Evolutionary conservation across 768 basidiomycete species (phyloP), one percentile per base, ranked within the genome.

Genomic region (Tylopilus intermedius): DNA sequence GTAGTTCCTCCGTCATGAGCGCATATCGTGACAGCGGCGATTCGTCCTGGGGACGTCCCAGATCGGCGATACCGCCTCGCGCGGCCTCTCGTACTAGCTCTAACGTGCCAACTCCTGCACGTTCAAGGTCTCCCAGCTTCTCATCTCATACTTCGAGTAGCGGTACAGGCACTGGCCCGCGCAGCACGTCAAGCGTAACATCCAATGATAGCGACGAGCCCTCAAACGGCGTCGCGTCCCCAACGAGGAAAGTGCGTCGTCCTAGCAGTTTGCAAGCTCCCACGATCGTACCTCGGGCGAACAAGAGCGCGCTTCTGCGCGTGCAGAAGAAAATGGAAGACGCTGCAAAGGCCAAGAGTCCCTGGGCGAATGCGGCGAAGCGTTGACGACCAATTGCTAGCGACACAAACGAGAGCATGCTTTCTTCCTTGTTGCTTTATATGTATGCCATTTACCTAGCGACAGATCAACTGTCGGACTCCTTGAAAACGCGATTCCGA

Each of bases 271-370:
- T 80, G 41, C 72, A 71, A 47, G 74, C 76, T 1, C 88, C 90
- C 2, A 73, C 76, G 4, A 87, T 90, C 54, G 67, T 68, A 8
- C 90, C 90, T 8, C 76, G 86, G 49, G 79, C 74, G 55, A 93
- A 93, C 68, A 82, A 78, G 66, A 90, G 84, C 59, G 88, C 90
- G 2, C 70, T 80, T 6, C 66, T 92, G 49, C 76, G 89, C 22
- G 80, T 76, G 10, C 84, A 83, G 55, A 90, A 90, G 73, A 75
- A 80, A 71, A 84, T 59, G 3, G 47, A 41, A 15, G 68, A 68
- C 0, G 62, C 67, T 26, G 58, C 67, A 18, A 70, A 67, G 32
- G 67, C 67, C 5, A 70, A 64, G 58, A 68, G 67, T 27, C 66
- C 47, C 14, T 68, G 67, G 67, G 67, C 67, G 38, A 67, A 68